Conservation (phyloP, 768 basidiomycete genomes). For the Lactarius quietus region DNA sequence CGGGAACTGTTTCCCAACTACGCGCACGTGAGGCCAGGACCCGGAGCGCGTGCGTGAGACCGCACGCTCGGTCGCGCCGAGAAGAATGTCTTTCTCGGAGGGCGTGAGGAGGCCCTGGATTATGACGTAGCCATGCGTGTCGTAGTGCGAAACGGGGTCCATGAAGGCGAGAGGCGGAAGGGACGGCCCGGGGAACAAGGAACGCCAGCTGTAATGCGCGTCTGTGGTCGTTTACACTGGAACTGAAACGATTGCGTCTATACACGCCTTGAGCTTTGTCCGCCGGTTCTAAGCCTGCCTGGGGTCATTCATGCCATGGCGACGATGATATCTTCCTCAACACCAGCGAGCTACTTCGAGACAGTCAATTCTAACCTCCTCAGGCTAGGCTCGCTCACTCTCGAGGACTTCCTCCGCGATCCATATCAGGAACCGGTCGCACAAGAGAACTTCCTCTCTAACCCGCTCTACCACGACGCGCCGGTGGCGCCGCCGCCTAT, state of each 20-base stretch:
- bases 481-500: slow-evolving; percentile 8
- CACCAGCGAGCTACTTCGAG: slow-evolving; percentile 11
- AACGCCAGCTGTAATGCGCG: not conserved
- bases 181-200: not conserved
- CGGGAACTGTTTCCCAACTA: slow-evolving; percentile 77
- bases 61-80: slow-evolving; percentile 48
- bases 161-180: not conserved
- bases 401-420: slow-evolving; percentile 18
- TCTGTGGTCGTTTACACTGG: too few species aligned
- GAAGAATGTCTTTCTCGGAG: slow-evolving; percentile 39
- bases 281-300: not conserved
- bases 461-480: slow-evolving; percentile 7
- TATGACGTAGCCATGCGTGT: slow-evolving; percentile 63
- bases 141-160: slow-evolving; percentile 39
- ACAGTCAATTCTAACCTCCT: slow-evolving; percentile 18
- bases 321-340: not conserved
- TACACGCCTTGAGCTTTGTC: not conserved
- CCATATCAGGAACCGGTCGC: slow-evolving; percentile 19
- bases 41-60: slow-evolving; percentile 55
- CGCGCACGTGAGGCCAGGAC: slow-evolving; percentile 61
- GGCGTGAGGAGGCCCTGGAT: slow-evolving; percentile 51
- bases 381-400: slow-evolving; percentile 24
- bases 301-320: not conserved
- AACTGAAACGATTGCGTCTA: too few species aligned
- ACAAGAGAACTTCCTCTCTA: slow-evolving; percentile 4